Percentiles rank a stretch among this genome's conserved stretches.
Evolutionary conservation across 2,329 filamentous ascomycete genomes (phyloP).

Genomic region (Ophiocordyceps australis): DNA sequence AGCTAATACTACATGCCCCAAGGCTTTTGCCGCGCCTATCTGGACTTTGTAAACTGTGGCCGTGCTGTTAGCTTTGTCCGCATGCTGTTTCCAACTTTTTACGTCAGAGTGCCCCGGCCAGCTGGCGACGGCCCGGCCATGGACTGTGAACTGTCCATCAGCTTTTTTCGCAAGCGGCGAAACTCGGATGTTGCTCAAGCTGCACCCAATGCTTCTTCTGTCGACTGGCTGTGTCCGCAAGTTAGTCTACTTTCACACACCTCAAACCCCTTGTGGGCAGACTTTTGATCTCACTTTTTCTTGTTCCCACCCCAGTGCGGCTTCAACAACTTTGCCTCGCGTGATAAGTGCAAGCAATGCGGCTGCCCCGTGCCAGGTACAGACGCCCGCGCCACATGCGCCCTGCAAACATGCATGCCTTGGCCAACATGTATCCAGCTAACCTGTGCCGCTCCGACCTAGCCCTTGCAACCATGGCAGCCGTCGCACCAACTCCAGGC

Average conservation of each 20-base stretch:
- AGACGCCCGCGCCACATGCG: no score
- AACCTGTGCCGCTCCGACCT: no score
- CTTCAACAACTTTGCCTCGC: conserved; percentile 19
- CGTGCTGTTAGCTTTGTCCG: no score
- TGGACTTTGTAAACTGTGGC: no score
- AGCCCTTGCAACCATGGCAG: no score
- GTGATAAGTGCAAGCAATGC: conserved; percentile 19
- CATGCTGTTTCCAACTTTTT: conserved; percentile 14
- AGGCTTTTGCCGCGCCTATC: no score
- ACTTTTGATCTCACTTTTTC: no score
- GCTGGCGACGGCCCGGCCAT: conserved; percentile 20
- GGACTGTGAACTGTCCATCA: conserved; percentile 17
- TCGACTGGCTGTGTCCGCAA: conserved; percentile 17
- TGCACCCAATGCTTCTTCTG: conserved; percentile 3
- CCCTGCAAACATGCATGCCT: no score
- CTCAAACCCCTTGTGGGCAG: no score
- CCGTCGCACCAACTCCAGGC: no score
- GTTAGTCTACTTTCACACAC: conserved; percentile 7
- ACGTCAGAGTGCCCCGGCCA: conserved; percentile 14
- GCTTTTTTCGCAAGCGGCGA: conserved; percentile 20
- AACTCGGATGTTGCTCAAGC: conserved; percentile 11
- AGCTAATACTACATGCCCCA: no score
- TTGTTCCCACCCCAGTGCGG: conserved; percentile 15
- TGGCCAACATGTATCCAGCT: not conserved
- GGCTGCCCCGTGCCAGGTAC: conserved; percentile 13